Conservation (phyloP, 108 stramenopile genomes). For the Tribonema minus region DNA sequence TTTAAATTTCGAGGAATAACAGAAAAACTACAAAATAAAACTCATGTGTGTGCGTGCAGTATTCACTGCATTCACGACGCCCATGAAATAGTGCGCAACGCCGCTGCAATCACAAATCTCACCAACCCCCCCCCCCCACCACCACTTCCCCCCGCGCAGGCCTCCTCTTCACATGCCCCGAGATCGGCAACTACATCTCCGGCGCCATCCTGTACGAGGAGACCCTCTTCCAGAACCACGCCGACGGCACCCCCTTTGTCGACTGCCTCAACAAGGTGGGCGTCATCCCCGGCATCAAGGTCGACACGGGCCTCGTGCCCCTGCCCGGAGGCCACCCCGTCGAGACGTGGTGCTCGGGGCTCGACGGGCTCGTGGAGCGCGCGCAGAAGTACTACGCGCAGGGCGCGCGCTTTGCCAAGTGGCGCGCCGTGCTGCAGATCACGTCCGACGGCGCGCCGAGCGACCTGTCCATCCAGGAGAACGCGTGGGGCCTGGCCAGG, state of each 20-base stretch:
- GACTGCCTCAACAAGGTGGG: constrained; percentile 66
- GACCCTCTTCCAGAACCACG: constrained; percentile 67
- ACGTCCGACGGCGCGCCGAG: no score
- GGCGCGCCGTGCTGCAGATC: constrained; percentile 70
- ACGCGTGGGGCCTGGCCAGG: no score
- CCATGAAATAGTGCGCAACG: no score
- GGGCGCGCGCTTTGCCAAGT: constrained; percentile 86
- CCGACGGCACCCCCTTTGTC: constrained; percentile 72
- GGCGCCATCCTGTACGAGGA: constrained; percentile 87
- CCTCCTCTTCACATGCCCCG: constrained; percentile 57
- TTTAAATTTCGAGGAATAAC: no score
- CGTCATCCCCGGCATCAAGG: constrained; percentile 83
- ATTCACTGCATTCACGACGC: no score
- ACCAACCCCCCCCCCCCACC: no score
- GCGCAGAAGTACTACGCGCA: constrained; percentile 76
- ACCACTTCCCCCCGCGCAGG: no score
- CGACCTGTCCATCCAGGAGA: no score
- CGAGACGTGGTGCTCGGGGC: constrained; percentile 81
- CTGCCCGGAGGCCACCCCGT: constrained; percentile 66
- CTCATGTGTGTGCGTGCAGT: no score
- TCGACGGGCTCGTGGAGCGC: constrained; percentile 74
- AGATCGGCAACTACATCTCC: constrained; percentile 68
- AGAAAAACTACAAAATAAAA: no score
- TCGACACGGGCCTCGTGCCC: constrained; percentile 60
- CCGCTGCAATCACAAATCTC: no score